These are phyloP conservation scores for Solanum arcanum DNA, from an alignment of 257 asterid species.

Conservation along the genomic window DNA sequence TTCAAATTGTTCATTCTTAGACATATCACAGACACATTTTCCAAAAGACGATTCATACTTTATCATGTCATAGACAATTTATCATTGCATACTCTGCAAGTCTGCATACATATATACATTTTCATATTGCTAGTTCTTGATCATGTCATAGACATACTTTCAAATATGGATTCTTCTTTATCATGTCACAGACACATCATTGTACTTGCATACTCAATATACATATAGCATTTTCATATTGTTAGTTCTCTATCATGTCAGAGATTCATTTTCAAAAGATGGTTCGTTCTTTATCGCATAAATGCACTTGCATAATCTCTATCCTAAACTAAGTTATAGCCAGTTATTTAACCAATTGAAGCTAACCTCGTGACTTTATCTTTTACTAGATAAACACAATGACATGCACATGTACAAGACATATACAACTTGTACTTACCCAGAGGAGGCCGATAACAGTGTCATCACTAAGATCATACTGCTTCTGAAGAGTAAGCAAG, in stretches of 20 bases:
- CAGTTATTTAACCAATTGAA: not conserved
- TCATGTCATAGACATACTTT: not conserved
- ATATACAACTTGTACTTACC: constrained; percentile 22
- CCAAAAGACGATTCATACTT: not conserved
- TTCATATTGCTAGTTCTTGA: not conserved
- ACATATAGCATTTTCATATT: not conserved
- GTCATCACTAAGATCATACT: constrained; percentile 66
- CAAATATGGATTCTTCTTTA: not conserved
- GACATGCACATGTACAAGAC: not conserved
- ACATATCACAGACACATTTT: not conserved
- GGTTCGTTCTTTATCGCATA: not conserved
- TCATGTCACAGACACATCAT: not conserved
- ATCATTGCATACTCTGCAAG: not conserved
- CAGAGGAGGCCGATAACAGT: constrained; percentile 73
- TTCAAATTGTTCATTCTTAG: not conserved
- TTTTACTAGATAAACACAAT: not conserved
- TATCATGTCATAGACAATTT: not conserved
- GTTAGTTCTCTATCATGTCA: not conserved
- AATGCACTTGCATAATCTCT: not conserved
- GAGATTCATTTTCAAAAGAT: not conserved
- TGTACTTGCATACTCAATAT: not conserved
- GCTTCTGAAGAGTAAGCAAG: constrained; percentile 59
- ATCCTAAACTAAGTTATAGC: not conserved
- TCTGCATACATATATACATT: not conserved
- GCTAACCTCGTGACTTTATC: not conserved